These are phyloP conservation scores for Daldinia sp. DNA, from an alignment of 2,329 filamentous ascomycete species.

Conservation along the genomic window DNA sequence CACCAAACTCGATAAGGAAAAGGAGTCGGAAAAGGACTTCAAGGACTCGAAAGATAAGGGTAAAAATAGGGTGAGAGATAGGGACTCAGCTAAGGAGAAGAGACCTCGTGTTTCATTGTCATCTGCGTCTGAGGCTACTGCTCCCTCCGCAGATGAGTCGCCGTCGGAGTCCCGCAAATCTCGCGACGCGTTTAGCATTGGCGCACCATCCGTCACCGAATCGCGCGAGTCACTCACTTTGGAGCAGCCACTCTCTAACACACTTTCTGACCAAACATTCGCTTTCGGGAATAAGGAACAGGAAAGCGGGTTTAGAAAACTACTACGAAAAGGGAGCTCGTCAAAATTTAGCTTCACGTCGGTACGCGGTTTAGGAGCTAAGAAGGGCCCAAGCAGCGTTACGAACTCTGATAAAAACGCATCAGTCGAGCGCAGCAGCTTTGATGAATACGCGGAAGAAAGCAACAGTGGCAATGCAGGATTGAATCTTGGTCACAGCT, in stretches of 20 bases:
- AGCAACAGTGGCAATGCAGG: slow-evolving; percentile 33
- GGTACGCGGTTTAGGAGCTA: slow-evolving; percentile 60
- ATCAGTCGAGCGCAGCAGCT: slow-evolving; percentile 68
- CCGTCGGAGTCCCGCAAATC: slow-evolving; percentile 67
- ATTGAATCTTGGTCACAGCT: slow-evolving; percentile 60
- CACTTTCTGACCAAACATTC: slow-evolving; percentile 65
- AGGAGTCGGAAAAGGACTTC: slow-evolving; percentile 53
- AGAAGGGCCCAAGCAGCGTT: slow-evolving; percentile 70
- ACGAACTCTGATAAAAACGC: slow-evolving; percentile 69
- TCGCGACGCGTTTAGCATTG: slow-evolving; percentile 67
- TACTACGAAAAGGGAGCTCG: slow-evolving; percentile 74
- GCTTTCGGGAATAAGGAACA: slow-evolving; percentile 60
- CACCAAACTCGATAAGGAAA: slow-evolving; percentile 52
- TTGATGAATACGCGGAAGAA: slow-evolving; percentile 67
- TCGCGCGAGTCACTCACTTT: slow-evolving; percentile 69
- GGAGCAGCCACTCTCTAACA: slow-evolving; percentile 68
- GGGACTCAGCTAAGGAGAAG: slow-evolving; percentile 56
- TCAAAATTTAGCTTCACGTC: slow-evolving; percentile 74
- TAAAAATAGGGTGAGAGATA: slow-evolving; percentile 58
- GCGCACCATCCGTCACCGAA: slow-evolving; percentile 71
- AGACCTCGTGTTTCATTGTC: slow-evolving; percentile 56
- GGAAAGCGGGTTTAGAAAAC: slow-evolving; percentile 69
- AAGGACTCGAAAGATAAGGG: slow-evolving; percentile 52
- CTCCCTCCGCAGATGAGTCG: slow-evolving; percentile 60
- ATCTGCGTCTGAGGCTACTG: slow-evolving; percentile 56